These are phyloP conservation scores for Hibiscus trionum DNA, from an alignment of 345 rosid genomes.

Conservation along the genomic window DNA sequence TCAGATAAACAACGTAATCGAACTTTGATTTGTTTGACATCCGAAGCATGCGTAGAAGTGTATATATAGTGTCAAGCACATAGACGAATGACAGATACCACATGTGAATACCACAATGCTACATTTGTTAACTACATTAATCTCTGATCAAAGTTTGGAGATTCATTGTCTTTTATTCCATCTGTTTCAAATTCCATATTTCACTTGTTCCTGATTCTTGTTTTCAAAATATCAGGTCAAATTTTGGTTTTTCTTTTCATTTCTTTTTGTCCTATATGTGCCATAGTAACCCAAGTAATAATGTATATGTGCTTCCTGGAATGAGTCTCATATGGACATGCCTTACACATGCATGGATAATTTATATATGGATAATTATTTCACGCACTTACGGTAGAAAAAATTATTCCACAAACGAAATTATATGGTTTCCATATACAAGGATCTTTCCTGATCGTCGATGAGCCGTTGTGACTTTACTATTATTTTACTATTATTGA, in stretches of 20 bases:
- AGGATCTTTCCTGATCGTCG: too few relatives aligned
- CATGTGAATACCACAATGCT: conserved; percentile 19
- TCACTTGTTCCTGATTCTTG: neutral
- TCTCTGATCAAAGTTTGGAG: too few relatives aligned
- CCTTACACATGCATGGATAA: too few relatives aligned
- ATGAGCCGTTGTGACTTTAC: too few relatives aligned
- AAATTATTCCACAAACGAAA: too few relatives aligned
- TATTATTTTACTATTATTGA: too few relatives aligned
- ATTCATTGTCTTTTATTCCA: neutral
- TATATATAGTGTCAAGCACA: conserved; percentile 17
- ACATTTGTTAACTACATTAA: neutral
- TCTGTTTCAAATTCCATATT: neutral
- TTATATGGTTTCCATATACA: too few relatives aligned
- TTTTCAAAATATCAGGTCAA: neutral
- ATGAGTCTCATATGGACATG: too few relatives aligned
- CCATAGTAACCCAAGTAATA: too few relatives aligned
- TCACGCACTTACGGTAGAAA: too few relatives aligned
- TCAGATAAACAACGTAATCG: conserved; percentile 69
- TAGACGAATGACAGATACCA: neutral
- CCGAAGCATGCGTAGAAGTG: conserved; percentile 1
- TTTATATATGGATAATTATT: too few relatives aligned
- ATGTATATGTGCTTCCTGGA: neutral
- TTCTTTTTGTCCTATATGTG: neutral
- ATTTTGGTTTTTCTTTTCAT: neutral
- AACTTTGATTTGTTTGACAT: conserved; percentile 43